Conservation (phyloP, 2,329 filamentous ascomycete species). For the Podosphaera xanthii region DNA sequence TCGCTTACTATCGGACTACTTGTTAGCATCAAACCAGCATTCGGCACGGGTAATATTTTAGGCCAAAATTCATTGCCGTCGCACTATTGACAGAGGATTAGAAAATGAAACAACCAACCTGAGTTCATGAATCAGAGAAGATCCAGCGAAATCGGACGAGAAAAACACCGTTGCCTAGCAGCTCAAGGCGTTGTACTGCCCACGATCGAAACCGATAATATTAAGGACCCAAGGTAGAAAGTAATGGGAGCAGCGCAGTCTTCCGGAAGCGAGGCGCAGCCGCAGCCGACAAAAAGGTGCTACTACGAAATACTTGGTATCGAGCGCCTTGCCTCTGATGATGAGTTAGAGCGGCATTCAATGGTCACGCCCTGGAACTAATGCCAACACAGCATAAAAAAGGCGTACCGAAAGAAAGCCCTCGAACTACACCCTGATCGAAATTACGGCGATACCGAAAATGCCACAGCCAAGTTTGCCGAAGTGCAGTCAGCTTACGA, state of each 20-base stretch:
- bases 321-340: slow-evolving; percentile 48
- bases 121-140: too few species aligned
- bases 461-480: slow-evolving; percentile 66
- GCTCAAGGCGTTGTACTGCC: too few species aligned
- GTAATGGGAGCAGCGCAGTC: slow-evolving; percentile 3
- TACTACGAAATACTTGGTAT: slow-evolving; percentile 18
- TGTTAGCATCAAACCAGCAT: too few species aligned
- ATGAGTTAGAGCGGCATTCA: slow-evolving; percentile 35
- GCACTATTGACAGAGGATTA: too few species aligned
- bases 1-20: too few species aligned
- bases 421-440: slow-evolving; percentile 88
- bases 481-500: slow-evolving; percentile 88
- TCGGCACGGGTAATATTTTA: too few species aligned
- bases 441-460: slow-evolving; percentile 68
- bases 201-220: neutral
- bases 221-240: neutral
- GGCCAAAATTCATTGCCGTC: too few species aligned
- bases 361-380: neutral
- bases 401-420: slow-evolving; percentile 74
- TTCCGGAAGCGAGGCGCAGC: neutral
- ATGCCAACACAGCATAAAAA: slow-evolving; percentile 46
- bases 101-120: too few species aligned
- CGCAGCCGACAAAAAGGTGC: slow-evolving; percentile 1
- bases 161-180: too few species aligned
- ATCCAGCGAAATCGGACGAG: too few species aligned